Base-by-base conservation (phyloP, 2,329 filamentous ascomycete species). In the Thielaviopsis populi region DNA sequence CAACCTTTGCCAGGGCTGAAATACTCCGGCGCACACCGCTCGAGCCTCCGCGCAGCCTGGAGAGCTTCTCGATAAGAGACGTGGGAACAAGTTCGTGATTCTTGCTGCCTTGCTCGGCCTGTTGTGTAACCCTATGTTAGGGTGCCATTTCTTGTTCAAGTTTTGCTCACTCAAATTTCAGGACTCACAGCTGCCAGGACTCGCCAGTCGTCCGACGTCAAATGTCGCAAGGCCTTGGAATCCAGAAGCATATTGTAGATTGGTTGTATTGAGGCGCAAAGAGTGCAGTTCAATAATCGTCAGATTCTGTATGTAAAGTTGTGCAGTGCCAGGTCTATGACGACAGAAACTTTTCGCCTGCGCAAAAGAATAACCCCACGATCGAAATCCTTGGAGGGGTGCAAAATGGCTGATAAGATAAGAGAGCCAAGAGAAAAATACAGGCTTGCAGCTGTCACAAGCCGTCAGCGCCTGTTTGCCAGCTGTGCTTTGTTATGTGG, bases 41-140 rank as follows among this genome's bases (percentile, higher is more conserved):
- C 68, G 83, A 83, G 63, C 87, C 87, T 65, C 88, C 88, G 64
- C 89, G 85, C 43, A 96, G 82, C 48, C 88, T 87, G 6, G 92
- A 85, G 30, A 96, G 81, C 71, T 89, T 88, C 65, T 87, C 85
- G 68, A 99, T 97, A 68, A 97, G 75, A 3, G 89, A 78, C 15
- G 92, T 97, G 7, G 94, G 94, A 1, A 99, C 92, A 65, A 99
- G 82, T 76, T 99, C 94, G 78, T 99, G 94, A 76, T 97, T 97
- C 74, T 89, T 91, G 75, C 88, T 95, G 71, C 91, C 92, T 75
- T 86, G 85, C 75, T 99, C 94, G 70, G 95, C 89, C 91, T 96
- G 74, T 63, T 58, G 61, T 17, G 63, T 65, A 65, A 65, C 63
- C 63, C 63, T 65, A 59, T 46, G 56, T 66, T 66, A 62, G 64